phyloP scores from a whole-genome alignment of 2,329 filamentous ascomycete genomes.

The Cladosporium sp. region DNA sequence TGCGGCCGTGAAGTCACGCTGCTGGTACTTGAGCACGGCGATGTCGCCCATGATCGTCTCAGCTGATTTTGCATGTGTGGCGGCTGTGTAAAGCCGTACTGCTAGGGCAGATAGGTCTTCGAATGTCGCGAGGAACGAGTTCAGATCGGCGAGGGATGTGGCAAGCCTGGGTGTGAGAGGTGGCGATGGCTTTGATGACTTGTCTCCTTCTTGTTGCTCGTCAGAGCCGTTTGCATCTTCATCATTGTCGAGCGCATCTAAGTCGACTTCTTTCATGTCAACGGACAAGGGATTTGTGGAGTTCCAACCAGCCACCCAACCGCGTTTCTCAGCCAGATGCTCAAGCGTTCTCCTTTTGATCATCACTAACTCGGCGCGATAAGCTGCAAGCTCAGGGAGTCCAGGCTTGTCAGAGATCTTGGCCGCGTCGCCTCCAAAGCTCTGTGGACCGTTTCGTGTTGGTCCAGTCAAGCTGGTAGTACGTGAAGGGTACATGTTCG shows the following conservation, averaged over 20 bases:
- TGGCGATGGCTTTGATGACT: neutral
- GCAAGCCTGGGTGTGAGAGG: neutral
- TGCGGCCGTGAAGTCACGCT: conserved; percentile 70
- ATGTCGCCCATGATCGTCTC: conserved; percentile 78
- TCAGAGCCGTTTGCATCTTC: neutral
- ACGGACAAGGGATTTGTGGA: neutral
- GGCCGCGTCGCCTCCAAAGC: conserved; percentile 12
- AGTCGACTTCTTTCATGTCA: conserved; percentile 30
- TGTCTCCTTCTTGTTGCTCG: neutral
- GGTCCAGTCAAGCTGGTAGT: conserved; percentile 22
- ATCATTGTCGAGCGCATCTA: conserved; percentile 25
- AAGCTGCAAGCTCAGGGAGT: conserved; percentile 75
- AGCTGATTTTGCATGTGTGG: conserved; percentile 71
- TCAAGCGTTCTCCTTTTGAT: conserved; percentile 77
- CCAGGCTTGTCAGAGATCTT: conserved; percentile 37
- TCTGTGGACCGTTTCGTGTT: conserved; percentile 15
- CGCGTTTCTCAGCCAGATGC: conserved; percentile 63
- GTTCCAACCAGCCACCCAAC: conserved; percentile 73
- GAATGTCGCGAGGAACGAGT: conserved; percentile 5
- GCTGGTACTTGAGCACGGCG: conserved; percentile 67
- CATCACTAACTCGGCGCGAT: conserved; percentile 75
- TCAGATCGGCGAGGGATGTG: neutral
- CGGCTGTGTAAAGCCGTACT: conserved; percentile 75
- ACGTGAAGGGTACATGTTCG: conserved; percentile 30
- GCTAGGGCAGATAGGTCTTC: conserved; percentile 47